Percentiles rank a stretch among this genome's conserved stretches.
phyloP scores from a whole-genome alignment of 108 stramenopile genomes.

The Skeletonema menzelii region DNA sequence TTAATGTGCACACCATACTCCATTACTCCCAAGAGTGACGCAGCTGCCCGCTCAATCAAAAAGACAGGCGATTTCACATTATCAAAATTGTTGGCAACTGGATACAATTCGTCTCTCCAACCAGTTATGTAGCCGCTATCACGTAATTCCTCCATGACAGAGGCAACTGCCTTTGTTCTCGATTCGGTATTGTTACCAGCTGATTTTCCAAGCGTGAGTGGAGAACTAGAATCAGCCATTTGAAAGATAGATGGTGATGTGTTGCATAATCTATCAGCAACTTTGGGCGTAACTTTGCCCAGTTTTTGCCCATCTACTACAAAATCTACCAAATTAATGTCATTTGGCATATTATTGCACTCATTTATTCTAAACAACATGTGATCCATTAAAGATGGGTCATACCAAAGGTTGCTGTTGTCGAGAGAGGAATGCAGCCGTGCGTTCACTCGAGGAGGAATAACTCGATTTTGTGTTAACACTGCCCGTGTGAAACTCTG shows the following conservation, averaged over 20 bases:
- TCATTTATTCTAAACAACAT: conserved; percentile 72
- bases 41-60: conserved; percentile 84
- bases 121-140: conserved; percentile 66
- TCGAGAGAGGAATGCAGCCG: background rate
- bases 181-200: conserved; percentile 53
- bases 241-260: background rate
- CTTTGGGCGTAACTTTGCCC: conserved; percentile 61
- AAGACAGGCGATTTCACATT: conserved; percentile 51
- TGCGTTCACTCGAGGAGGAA: background rate
- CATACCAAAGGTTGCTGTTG: conserved; percentile 11
- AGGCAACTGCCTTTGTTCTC: conserved; percentile 60
- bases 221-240: background rate
- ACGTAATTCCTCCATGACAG: conserved; percentile 58
- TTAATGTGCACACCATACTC: conserved; percentile 85
- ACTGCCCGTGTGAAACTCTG: background rate
- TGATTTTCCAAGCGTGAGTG: conserved; percentile 45
- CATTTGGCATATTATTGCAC: conserved; percentile 60
- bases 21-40: conserved; percentile 65
- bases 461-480: background rate
- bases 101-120: conserved; percentile 86
- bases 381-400: conserved; percentile 55
- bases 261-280: conserved; percentile 56
- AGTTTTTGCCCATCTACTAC: conserved; percentile 56
- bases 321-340: conserved; percentile 62
- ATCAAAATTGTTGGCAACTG: conserved; percentile 66